Conservation (phyloP, 164 flowering plant species). For the Berberis thunbergii region DNA sequence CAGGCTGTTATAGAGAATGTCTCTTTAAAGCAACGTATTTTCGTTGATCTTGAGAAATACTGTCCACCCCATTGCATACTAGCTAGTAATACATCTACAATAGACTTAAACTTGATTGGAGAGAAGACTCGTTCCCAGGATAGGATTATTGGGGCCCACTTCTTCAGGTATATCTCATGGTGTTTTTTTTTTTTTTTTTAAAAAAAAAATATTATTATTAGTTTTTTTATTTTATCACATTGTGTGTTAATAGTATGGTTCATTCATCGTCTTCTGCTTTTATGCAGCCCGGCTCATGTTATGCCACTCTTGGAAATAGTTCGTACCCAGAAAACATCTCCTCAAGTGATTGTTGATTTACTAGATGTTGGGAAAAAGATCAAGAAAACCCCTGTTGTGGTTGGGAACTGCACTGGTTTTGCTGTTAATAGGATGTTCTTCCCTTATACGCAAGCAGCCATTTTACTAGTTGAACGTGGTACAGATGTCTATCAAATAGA, state of each 20-base stretch:
- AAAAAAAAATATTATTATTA: not conserved
- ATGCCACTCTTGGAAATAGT: conserved; percentile 95
- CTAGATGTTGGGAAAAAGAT: conserved; percentile 77
- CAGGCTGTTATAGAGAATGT: conserved; percentile 93
- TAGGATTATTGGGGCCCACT: conserved; percentile 88
- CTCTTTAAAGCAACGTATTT: conserved; percentile 75
- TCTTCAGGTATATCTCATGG: conserved; percentile 52
- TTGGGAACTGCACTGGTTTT: conserved; percentile 96
- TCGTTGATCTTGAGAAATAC: conserved; percentile 77
- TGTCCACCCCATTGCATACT: conserved; percentile 88
- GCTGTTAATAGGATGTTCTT: conserved; percentile 93
- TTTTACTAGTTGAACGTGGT: conserved; percentile 72
- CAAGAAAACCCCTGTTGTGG: conserved; percentile 80
- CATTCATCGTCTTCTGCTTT: conserved; percentile 5
- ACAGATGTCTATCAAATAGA: conserved; percentile 73
- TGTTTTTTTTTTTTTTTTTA: not conserved
- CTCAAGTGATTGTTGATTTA: conserved; percentile 85
- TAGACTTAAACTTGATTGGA: conserved; percentile 80
- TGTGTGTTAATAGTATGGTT: not conserved
- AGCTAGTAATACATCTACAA: conserved; percentile 88
- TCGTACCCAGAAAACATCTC: conserved; percentile 72
- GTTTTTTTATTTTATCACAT: not conserved
- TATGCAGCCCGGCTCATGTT: conserved; percentile 82
- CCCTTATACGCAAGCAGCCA: conserved; percentile 80
- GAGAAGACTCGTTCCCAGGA: conserved; percentile 70